phyloP scores from a whole-genome alignment of 129 eudicot genomes.

The Ambrosia trifida region DNA sequence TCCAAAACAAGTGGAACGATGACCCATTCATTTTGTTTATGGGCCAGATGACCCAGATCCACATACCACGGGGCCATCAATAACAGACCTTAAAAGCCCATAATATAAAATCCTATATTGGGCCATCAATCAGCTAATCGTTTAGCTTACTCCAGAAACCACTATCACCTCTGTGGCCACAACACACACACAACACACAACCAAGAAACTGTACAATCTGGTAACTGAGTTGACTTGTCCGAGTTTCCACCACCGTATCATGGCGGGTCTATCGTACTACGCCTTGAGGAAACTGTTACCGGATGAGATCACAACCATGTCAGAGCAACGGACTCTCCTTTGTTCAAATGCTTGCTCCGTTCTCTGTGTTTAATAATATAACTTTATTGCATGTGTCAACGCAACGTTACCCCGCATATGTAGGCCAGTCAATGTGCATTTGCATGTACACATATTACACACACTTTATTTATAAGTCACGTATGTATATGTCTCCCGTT shows the following conservation, averaged over 20 bases:
- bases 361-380: constrained; percentile 52
- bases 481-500: too few relatives aligned
- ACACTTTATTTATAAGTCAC: too few relatives aligned
- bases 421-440: too few relatives aligned
- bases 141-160: constrained; percentile 28
- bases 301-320: constrained; percentile 75
- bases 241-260: constrained; percentile 35
- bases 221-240: constrained; percentile 32
- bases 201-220: constrained; percentile 41
- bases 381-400: too few relatives aligned
- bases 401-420: too few relatives aligned
- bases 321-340: constrained; percentile 66
- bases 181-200: constrained; percentile 12
- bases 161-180: constrained; percentile 22
- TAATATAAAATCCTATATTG: neutral
- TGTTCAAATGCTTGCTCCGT: constrained; percentile 71
- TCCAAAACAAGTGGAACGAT: neutral
- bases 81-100: neutral
- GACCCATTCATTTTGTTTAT: neutral
- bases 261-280: constrained; percentile 73
- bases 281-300: constrained; percentile 67
- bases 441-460: too few relatives aligned
- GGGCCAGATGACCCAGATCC: constrained; percentile 6
- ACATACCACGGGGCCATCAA: neutral
- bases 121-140: constrained; percentile 19